phyloP scores from a whole-genome alignment of 1,284 basidiomycete species.

The Xerocomus nothofagi region DNA sequence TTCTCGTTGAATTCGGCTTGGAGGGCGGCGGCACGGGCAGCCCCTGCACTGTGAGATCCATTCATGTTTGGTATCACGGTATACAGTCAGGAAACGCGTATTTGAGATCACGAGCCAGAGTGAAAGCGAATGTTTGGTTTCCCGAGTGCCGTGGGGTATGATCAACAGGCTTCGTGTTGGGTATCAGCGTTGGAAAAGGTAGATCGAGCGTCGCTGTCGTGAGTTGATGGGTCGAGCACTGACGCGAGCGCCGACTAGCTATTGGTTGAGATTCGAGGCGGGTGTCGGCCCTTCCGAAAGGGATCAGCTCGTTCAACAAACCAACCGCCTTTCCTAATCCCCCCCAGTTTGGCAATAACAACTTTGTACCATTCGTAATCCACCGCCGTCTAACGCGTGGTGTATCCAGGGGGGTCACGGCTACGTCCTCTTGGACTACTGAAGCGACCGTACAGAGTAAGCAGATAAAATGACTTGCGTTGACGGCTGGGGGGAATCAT shows the following conservation, averaged over 20 bases:
- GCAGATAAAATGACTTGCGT: no score
- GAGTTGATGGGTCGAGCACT: background rate
- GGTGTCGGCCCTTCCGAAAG: background rate
- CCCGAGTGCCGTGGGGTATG: no score
- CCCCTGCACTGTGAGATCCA: conserved; percentile 63
- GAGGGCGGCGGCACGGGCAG: conserved; percentile 77
- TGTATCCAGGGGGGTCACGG: no score
- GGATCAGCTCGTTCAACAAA: conserved; percentile 1
- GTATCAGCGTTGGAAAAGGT: conserved; percentile 9
- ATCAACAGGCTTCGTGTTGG: background rate
- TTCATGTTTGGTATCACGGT: conserved; percentile 41
- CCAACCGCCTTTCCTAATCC: conserved; percentile 3
- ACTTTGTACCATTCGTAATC: background rate
- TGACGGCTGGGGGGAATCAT: no score
- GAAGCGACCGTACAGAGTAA: no score
- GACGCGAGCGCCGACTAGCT: background rate
- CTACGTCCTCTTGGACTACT: no score
- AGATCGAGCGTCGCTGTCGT: conserved; percentile 6
- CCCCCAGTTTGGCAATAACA: conserved; percentile 12
- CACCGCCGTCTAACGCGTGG: no score
- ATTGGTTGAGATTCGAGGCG: background rate
- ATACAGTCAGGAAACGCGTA: conserved; percentile 16
- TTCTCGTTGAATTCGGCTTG: conserved; percentile 97
- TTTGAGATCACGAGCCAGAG: conserved; percentile 2
- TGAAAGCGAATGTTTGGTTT: background rate